Evolutionary conservation across 768 basidiomycete genomes (phyloP).

Genomic region (Mycena metata): DNA sequence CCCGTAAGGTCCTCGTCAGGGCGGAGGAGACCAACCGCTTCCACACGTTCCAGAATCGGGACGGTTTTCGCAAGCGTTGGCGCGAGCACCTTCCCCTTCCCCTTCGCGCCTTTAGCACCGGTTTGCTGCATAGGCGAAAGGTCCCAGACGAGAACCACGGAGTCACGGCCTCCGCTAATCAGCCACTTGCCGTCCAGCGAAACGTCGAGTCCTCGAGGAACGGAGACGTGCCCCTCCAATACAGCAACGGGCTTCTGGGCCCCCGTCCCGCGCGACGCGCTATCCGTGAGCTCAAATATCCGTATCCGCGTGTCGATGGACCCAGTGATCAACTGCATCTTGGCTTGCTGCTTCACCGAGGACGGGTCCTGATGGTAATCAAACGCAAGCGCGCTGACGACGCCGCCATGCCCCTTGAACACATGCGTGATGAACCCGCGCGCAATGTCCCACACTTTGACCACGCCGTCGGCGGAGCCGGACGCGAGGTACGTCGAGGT

Average conservation of each 20-base stretch:
- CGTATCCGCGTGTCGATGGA: slow-evolving; percentile 93
- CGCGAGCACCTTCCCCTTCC: slow-evolving; percentile 64
- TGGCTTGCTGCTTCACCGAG: slow-evolving; percentile 57
- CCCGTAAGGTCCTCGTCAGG: slow-evolving; percentile 64
- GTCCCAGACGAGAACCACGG: slow-evolving; percentile 95
- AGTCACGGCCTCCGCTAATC: slow-evolving; percentile 92
- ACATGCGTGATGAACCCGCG: slow-evolving; percentile 94
- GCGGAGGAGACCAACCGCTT: slow-evolving; percentile 82
- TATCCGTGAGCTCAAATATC: slow-evolving; percentile 88
- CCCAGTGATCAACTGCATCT: slow-evolving; percentile 89
- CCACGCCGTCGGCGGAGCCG: slow-evolving; percentile 95
- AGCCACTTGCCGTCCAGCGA: slow-evolving; percentile 90
- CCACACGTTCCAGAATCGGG: slow-evolving; percentile 86
- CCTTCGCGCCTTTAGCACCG: slow-evolving; percentile 53
- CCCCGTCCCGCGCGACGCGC: slow-evolving; percentile 67
- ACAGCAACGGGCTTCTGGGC: slow-evolving; percentile 78
- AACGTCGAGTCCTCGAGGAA: slow-evolving; percentile 91
- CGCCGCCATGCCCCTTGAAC: slow-evolving; percentile 97
- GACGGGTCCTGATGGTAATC: slow-evolving; percentile 79
- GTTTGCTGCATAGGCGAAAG: slow-evolving; percentile 56
- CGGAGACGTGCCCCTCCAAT: slow-evolving; percentile 96
- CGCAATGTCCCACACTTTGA: slow-evolving; percentile 95
- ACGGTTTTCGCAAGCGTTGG: slow-evolving; percentile 84
- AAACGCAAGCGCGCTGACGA: slow-evolving; percentile 91
- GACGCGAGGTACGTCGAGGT: slow-evolving; percentile 94